A percentile compares a stretch with the other conserved stretches of the same genome.
Evolutionary conservation across 208 protist species (phyloP).

Genomic region (Trypanosoma theileri): DNA sequence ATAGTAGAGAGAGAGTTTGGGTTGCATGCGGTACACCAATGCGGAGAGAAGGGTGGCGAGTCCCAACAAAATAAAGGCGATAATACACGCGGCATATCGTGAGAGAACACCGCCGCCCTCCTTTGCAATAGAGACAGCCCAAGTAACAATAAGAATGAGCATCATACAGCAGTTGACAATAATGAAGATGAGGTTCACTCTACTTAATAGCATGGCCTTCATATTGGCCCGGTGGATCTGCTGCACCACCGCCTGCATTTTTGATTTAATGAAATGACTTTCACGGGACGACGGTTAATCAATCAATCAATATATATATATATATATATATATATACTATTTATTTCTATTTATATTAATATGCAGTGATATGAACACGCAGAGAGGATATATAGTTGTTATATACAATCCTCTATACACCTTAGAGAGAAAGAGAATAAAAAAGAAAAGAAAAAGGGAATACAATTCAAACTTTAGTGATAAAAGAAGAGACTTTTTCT

Average conservation of each 20-base stretch:
- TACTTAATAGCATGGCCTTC: constrained; percentile 69
- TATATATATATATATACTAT: no score
- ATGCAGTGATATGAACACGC: no score
- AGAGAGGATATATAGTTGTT: no score
- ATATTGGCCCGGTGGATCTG: constrained; percentile 73
- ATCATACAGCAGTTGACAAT: constrained; percentile 51
- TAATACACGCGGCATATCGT: constrained; percentile 61
- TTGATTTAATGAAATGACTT: no score
- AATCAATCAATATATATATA: no score
- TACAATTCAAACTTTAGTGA: no score
- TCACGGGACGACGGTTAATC: no score
- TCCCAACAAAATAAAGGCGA: constrained; percentile 59
- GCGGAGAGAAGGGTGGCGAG: constrained; percentile 56
- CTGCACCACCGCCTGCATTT: constrained; percentile 66
- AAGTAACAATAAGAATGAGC: constrained; percentile 73
- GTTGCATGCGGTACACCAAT: constrained; percentile 60
- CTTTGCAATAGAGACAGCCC: constrained; percentile 50
- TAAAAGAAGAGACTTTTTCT: no score
- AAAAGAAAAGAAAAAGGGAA: no score
- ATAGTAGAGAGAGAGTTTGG: constrained; percentile 64
- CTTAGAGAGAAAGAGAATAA: no score
- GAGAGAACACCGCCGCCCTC: constrained; percentile 44
- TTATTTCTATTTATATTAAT: no score
- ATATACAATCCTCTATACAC: no score
- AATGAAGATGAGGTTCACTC: constrained; percentile 65